Evolutionary conservation across 768 basidiomycete genomes (phyloP).

Genomic region (Russula brevipes): DNA sequence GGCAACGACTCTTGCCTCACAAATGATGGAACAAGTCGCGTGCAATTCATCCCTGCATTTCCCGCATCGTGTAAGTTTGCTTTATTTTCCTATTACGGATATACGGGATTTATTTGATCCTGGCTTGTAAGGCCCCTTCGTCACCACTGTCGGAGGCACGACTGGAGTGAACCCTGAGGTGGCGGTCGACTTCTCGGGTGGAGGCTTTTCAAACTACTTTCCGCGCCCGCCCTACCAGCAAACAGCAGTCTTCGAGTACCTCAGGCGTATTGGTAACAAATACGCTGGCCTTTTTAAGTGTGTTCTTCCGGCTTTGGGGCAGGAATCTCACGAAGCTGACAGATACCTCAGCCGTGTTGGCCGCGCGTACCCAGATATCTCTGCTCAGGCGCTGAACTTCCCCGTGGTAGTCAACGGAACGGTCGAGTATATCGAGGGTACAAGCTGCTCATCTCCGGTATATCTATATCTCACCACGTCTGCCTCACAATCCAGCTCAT

Average conservation of each 20-base stretch:
- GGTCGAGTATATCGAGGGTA: constrained; percentile 42
- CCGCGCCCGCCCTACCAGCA: constrained; percentile 31
- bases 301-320: constrained; percentile 16
- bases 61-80: constrained; percentile 37
- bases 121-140: constrained; percentile 41
- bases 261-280: constrained; percentile 40
- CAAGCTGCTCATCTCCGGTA: constrained; percentile 35
- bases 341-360: constrained; percentile 26
- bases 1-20: constrained; percentile 51
- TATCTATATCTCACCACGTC: background rate
- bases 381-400: constrained; percentile 48
- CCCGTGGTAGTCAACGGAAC: constrained; percentile 51
- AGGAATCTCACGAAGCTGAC: background rate
- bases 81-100: background rate
- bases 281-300: constrained; percentile 51
- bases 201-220: constrained; percentile 55
- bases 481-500: background rate
- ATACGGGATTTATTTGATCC: background rate
- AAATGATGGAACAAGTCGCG: constrained; percentile 33
- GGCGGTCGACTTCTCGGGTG: constrained; percentile 56
- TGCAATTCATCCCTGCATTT: constrained; percentile 35
- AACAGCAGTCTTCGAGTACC: constrained; percentile 30
- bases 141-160: constrained; percentile 61
- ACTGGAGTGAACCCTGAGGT: constrained; percentile 54
- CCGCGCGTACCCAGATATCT: constrained; percentile 39